These are phyloP conservation scores for Poterioochromonas sp. DNA, from an alignment of 352 stramenopile species.

Conservation along the genomic window DNA sequence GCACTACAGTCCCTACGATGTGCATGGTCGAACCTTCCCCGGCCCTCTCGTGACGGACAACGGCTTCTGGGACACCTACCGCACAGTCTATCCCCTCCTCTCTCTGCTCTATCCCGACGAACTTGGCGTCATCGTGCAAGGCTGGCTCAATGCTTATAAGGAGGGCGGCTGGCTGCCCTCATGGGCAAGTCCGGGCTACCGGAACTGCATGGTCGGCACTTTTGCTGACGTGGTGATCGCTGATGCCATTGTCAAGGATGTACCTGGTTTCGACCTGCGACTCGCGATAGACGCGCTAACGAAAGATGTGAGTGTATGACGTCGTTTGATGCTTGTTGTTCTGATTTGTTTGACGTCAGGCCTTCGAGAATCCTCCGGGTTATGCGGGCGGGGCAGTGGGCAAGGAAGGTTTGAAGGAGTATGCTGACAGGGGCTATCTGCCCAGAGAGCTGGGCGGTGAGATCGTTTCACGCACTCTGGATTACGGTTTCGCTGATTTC, in stretches of 20 bases:
- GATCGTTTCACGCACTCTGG: constrained; percentile 32
- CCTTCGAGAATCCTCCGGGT: not conserved
- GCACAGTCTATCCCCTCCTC: constrained; percentile 44
- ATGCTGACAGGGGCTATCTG: constrained; percentile 37
- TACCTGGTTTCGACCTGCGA: constrained; percentile 19
- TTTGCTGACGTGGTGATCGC: constrained; percentile 44
- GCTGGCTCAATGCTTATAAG: constrained; percentile 45
- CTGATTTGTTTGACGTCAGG: not conserved
- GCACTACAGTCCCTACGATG: constrained; percentile 27
- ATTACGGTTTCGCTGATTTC: constrained; percentile 38
- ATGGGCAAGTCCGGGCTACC: constrained; percentile 42
- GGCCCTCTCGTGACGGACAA: constrained; percentile 42
- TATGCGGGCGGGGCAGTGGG: constrained; percentile 20
- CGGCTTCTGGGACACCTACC: constrained; percentile 47
- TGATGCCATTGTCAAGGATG: constrained; percentile 41
- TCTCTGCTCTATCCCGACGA: constrained; percentile 40
- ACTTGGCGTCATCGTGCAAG: constrained; percentile 39
- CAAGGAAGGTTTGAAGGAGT: constrained; percentile 36
- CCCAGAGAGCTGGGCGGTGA: constrained; percentile 28
- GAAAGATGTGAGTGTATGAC: constrained; percentile 30
- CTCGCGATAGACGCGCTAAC: constrained; percentile 28
- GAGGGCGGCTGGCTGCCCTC: constrained; percentile 44
- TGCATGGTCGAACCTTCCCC: not conserved
- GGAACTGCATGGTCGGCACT: constrained; percentile 42
- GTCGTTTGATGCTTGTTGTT: not conserved